A percentile compares a stretch with the other conserved stretches of the same genome.
Conservation (phyloP, 1,284 basidiomycete species). For the Cutaneotrichosporon sp. region DNA sequence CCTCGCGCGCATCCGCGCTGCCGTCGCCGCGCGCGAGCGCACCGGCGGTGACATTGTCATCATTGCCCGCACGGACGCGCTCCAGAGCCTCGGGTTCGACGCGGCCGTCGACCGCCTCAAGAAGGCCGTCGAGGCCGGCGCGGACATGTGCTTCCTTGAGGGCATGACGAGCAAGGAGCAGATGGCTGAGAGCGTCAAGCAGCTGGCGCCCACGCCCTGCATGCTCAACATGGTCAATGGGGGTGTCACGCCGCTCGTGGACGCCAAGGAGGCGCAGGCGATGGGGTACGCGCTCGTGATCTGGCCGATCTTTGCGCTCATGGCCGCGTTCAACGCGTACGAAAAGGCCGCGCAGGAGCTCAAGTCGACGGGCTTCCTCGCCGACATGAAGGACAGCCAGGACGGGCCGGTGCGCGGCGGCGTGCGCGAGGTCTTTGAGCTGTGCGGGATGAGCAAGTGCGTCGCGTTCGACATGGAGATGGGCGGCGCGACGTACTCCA, state of each 20-base stretch:
- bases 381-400: constrained; percentile 2
- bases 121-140: constrained; percentile 56
- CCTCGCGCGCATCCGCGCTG: constrained; percentile 68
- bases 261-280: constrained; percentile 45
- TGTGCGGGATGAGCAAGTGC: constrained; percentile 11
- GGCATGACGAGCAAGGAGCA: constrained; percentile 71
- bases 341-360: constrained; percentile 15
- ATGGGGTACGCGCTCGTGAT: constrained; percentile 26
- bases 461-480: constrained; percentile 14
- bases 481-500: constrained; percentile 15
- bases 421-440: constrained; percentile 18
- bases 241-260: constrained; percentile 71
- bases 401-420: constrained; percentile 8
- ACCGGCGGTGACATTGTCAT: constrained; percentile 69
- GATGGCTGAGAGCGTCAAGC: constrained; percentile 64
- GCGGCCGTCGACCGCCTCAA: constrained; percentile 66
- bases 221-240: constrained; percentile 76
- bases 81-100: constrained; percentile 58
- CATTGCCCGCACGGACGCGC: constrained; percentile 79
- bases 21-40: constrained; percentile 68
- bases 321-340: constrained; percentile 21
- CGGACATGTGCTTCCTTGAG: constrained; percentile 82
- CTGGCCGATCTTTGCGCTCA: constrained; percentile 25
- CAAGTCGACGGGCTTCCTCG: constrained; percentile 15
- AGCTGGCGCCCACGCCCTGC: constrained; percentile 57